These are phyloP conservation scores for Castanea crenata DNA, from an alignment of 306 rosid genomes.

Conservation along the genomic window DNA sequence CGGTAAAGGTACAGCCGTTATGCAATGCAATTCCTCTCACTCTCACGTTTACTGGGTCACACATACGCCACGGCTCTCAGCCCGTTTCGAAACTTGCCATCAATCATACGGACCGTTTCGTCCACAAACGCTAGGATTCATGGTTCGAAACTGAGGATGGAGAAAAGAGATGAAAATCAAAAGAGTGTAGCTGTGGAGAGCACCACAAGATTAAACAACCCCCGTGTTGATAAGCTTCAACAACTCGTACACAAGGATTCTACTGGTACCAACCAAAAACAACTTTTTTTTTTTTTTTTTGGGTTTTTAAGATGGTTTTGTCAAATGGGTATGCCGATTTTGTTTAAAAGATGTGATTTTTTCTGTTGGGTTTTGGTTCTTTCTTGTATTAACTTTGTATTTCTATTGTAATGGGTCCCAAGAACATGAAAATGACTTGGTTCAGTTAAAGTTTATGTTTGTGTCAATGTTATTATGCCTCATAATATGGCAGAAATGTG, in stretches of 20 bases:
- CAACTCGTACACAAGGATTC: background rate
- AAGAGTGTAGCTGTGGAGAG: background rate
- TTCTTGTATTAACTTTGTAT: background rate
- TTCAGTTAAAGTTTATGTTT: too few relatives aligned
- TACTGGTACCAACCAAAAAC: background rate
- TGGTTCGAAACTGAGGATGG: background rate
- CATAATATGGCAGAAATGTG: too few relatives aligned
- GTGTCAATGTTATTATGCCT: too few relatives aligned
- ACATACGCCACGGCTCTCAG: background rate
- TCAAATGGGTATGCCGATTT: background rate
- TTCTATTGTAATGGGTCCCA: too few relatives aligned
- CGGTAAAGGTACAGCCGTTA: too few relatives aligned
- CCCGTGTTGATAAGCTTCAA: too few relatives aligned
- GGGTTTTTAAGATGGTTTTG: background rate
- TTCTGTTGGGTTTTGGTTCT: background rate
- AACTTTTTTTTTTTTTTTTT: too few relatives aligned
- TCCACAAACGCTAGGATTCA: background rate
- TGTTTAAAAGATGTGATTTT: background rate
- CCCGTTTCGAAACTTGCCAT: background rate
- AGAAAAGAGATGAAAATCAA: background rate
- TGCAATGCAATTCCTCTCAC: background rate
- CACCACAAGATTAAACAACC: too few relatives aligned
- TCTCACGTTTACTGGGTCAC: background rate
- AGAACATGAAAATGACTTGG: too few relatives aligned
- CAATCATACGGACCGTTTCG: background rate